phyloP scores from a whole-genome alignment of 2,329 filamentous ascomycete genomes.

The Claviceps sorghi region DNA sequence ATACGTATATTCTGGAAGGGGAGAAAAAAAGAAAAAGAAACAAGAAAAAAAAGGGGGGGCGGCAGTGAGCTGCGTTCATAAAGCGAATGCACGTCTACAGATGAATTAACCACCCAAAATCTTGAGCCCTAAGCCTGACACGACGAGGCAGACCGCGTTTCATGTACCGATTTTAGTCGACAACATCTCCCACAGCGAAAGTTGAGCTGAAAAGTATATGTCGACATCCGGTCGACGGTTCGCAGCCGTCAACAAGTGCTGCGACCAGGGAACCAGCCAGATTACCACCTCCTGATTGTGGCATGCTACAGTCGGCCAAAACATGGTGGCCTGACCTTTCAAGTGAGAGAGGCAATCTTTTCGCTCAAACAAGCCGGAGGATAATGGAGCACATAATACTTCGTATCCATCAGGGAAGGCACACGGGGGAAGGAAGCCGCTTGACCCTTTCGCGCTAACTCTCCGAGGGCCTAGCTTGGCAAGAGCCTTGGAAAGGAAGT shows the following conservation, averaged over 20 bases:
- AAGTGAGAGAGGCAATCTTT: background rate
- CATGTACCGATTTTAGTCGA: too few relatives aligned
- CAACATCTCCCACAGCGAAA: background rate
- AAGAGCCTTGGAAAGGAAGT: background rate
- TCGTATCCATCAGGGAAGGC: background rate
- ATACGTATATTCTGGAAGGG: too few relatives aligned
- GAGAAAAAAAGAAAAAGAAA: too few relatives aligned
- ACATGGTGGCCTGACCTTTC: background rate
- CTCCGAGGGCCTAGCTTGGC: background rate
- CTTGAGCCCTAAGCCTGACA: too few relatives aligned
- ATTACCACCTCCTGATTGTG: too few relatives aligned
- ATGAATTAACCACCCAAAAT: too few relatives aligned
- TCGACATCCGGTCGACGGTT: background rate
- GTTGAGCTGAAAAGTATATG: background rate
- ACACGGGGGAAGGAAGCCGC: background rate
- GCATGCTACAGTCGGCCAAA: background rate
- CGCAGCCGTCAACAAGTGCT: background rate
- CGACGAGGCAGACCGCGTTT: too few relatives aligned
- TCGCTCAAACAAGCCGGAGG: background rate
- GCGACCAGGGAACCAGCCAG: background rate
- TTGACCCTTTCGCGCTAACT: background rate
- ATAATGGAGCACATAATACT: background rate
- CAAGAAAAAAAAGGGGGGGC: too few relatives aligned
- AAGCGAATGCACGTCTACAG: too few relatives aligned
- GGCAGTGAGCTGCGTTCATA: too few relatives aligned